phyloP scores from a whole-genome alignment of 2,329 filamentous ascomycete species.

The Cordyceps cicadae region DNA sequence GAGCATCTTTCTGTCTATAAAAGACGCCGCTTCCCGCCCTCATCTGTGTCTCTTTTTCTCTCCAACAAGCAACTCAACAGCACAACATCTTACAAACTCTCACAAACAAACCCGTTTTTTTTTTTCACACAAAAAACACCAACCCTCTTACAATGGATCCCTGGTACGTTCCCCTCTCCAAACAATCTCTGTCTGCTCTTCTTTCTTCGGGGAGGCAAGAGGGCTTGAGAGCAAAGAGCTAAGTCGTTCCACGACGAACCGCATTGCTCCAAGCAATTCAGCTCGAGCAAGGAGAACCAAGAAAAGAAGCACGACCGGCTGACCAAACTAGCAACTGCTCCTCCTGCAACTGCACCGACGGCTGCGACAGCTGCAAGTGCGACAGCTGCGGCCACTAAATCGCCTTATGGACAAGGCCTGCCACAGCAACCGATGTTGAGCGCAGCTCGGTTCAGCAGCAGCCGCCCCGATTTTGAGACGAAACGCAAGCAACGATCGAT shows the following conservation, averaged over 20 bases:
- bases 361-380: constrained; percentile 19
- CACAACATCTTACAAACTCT: neutral
- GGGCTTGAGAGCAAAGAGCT: neutral
- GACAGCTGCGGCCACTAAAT: constrained; percentile 15
- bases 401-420: neutral
- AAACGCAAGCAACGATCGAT: constrained; percentile 7
- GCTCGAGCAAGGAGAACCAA: neutral
- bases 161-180: constrained; percentile 4
- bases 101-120: neutral
- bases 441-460: neutral
- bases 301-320: neutral
- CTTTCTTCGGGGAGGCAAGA: neutral
- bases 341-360: constrained; percentile 18
- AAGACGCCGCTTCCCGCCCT: constrained; percentile 1
- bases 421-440: neutral
- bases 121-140: neutral
- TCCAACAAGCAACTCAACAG: neutral
- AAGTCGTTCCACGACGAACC: neutral
- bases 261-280: neutral
- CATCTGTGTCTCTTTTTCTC: neutral
- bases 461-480: constrained; percentile 5
- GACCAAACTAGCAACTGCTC: constrained; percentile 15
- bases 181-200: neutral
- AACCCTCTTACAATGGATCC: constrained; percentile 7
- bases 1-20: neutral